phyloP scores from a whole-genome alignment of 139 green algal genomes.

The Parachlorella kessleri region DNA sequence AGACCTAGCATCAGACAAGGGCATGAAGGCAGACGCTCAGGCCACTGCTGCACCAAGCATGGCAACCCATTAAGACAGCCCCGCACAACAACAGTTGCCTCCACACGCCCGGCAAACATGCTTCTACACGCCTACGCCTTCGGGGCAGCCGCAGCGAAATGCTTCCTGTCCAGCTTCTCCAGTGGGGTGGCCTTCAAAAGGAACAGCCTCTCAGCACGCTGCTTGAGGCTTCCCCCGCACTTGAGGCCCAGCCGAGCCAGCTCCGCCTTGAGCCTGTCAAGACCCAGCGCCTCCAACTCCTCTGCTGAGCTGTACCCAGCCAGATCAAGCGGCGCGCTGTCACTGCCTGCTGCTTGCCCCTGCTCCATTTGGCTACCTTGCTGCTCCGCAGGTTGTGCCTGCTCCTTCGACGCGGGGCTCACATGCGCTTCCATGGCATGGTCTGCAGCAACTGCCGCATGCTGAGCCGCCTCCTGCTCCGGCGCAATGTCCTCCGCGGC shows the following conservation, averaged over 20 bases:
- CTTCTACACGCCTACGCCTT: no score
- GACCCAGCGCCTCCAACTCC: slow-evolving; percentile 50
- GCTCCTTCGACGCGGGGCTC: background rate
- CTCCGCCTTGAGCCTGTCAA: slow-evolving; percentile 47
- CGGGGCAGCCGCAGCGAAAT: no score
- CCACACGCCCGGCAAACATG: no score
- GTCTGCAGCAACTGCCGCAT: background rate
- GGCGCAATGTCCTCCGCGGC: background rate
- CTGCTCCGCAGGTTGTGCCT: background rate
- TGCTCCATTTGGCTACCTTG: background rate
- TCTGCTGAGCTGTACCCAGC: slow-evolving; percentile 25
- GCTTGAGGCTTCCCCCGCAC: slow-evolving; percentile 58
- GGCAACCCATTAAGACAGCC: no score
- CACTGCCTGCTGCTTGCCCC: background rate
- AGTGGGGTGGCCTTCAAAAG: slow-evolving; percentile 46
- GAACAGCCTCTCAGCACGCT: slow-evolving; percentile 68
- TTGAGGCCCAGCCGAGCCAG: slow-evolving; percentile 68
- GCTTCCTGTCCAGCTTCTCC: slow-evolving; percentile 46
- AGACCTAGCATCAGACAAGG: no score
- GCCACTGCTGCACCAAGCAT: no score
- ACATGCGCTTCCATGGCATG: background rate
- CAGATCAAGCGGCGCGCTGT: slow-evolving; percentile 27
- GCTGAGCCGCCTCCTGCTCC: background rate
- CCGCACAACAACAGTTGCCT: no score
- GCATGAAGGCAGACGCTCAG: no score